Percentiles rank a stretch among this genome's conserved stretches.
Conservation (phyloP, 208 protist species). For the Acanthamoeba triangularis region DNA sequence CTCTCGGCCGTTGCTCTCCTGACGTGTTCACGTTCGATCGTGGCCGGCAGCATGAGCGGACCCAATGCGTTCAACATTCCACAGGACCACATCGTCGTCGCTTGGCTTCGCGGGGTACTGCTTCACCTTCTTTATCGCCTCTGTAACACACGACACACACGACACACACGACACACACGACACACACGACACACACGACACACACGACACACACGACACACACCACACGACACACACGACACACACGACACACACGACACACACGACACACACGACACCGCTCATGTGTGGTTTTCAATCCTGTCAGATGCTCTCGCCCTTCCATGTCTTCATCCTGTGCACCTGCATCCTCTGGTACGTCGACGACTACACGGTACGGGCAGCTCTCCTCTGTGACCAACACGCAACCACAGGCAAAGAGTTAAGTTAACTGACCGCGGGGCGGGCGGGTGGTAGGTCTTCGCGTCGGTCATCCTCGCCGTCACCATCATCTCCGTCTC, state of each 20-base stretch:
- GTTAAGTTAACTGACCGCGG: too few species aligned
- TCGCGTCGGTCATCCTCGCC: not conserved
- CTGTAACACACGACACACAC: too few species aligned
- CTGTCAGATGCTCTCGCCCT: not conserved
- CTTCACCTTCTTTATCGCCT: not conserved
- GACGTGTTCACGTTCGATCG: not conserved
- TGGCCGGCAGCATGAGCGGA: not conserved
- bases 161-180: too few species aligned
- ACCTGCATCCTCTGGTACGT: constrained; percentile 21
- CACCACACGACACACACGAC: too few species aligned
- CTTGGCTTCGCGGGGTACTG: not conserved
- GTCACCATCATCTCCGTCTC: not conserved
- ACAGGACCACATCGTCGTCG: not conserved
- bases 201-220: too few species aligned
- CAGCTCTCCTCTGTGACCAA: too few species aligned
- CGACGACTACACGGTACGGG: not conserved
- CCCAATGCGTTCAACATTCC: constrained; percentile 1
- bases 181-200: too few species aligned
- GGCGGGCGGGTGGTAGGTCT: not conserved
- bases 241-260: too few species aligned
- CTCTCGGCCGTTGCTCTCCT: too few species aligned
- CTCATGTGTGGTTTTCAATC: too few species aligned
- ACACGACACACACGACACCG: not conserved
- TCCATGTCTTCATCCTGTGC: not conserved
- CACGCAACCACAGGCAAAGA: too few species aligned